Evolutionary conservation across 2,329 filamentous ascomycete species (phyloP), one percentile per base, ranked within the genome.

Genomic region (Plectosphaerella sp.): DNA sequence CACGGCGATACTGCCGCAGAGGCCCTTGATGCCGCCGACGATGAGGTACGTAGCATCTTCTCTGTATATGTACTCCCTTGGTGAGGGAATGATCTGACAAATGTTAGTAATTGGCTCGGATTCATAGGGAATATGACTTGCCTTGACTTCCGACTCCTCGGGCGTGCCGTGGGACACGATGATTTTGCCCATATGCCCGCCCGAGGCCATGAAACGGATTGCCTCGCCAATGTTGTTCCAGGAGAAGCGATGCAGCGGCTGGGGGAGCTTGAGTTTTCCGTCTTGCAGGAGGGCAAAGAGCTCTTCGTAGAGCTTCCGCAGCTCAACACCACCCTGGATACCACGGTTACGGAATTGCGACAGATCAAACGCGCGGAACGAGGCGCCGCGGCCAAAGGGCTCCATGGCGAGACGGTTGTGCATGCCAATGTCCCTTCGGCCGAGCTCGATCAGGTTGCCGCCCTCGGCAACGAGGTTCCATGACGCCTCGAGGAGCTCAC

Each of bases 151-250:
- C 6, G 22, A 24, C 4, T 14, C 4, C 24, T 46, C 24, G 12
- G 10, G 25, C 25, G 25, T 14, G 3, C 4, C 16, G 12, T 33
- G 28, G 20, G 36, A 37, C 14, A 57, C 12, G 18, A 75, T 62
- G 14, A 75, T 65, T 45, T 76, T 76, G 0, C 73, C 74, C 3
- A 65, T 67, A 48, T 73, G 69, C 5, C 66, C 63, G 4, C 72
- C 69, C 5, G 58, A 57, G 48, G 72, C 69, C 59, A 77, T 68
- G 20, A 67, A 59, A 3, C 70, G 63, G 53, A 77, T 72, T 1
- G 71, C 70, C 0, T 66, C 59, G 5, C 64, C 61, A 1, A 75
- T 36, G 3, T 47, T 20, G 25, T 8, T 5, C 4, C n/a, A 16
- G 8, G 45, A 15, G 37, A 41, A 41, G 5, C 37, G 37, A 12